Evolutionary conservation across 495 filamentous ascomycete species (phyloP).

Genomic region (Xylaria grammica): DNA sequence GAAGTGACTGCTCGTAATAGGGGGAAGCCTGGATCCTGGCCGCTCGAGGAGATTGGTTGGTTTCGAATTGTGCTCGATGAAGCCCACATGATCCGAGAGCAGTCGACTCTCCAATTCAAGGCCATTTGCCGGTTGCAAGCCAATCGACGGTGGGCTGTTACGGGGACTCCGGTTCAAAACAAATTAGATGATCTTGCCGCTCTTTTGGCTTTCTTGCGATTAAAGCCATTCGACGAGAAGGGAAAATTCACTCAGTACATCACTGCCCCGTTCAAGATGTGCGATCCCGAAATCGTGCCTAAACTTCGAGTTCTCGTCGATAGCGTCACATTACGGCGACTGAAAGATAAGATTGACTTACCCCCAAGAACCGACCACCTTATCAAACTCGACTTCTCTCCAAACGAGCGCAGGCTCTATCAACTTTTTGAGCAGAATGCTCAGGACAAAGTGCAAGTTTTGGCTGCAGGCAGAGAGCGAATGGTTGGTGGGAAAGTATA

Average conservation of each 20-base stretch:
- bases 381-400: conserved; percentile 62
- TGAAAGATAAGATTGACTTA: conserved; percentile 88
- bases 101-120: conserved; percentile 77
- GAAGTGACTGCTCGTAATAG: conserved; percentile 69
- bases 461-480: conserved; percentile 56
- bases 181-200: conserved; percentile 88
- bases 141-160: conserved; percentile 91
- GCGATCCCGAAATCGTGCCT: conserved; percentile 78
- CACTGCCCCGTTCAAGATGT: conserved; percentile 77
- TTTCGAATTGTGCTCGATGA: conserved; percentile 97
- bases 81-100: conserved; percentile 91
- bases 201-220: conserved; percentile 84
- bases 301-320: conserved; percentile 91
- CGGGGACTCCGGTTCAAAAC: conserved; percentile 91
- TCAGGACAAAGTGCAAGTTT: conserved; percentile 55
- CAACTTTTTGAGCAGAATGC: conserved; percentile 61
- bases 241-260: conserved; percentile 77
- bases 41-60: conserved; percentile 80
- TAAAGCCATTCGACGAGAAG: conserved; percentile 85
- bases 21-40: conserved; percentile 62
- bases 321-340: conserved; percentile 86
- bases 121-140: conserved; percentile 83
- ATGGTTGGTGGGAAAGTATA: conserved; percentile 82
- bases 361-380: conserved; percentile 75
- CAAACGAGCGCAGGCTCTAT: conserved; percentile 59